Base-by-base conservation (phyloP, 495 filamentous ascomycete genomes). In the Aspergillus campestris region DNA sequence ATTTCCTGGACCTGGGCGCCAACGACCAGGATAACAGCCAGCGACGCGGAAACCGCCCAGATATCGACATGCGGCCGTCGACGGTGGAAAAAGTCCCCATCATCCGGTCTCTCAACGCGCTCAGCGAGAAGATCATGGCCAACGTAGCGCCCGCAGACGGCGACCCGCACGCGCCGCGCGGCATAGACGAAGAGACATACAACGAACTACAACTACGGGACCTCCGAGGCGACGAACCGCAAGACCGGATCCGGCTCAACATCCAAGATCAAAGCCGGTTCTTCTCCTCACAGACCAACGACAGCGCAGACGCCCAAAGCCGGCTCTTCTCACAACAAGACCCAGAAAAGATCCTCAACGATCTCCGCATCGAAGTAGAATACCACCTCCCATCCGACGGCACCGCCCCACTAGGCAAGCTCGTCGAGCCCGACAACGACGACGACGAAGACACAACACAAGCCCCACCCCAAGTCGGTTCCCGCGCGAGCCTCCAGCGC, bases 21-120 rank as follows among this genome's bases (percentile, higher is more conserved):
- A 98, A 98, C 58, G 92, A 97, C 64, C 85, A 86, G 57, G 87
- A 97, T 57, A 76, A 94, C 59, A 86, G 77, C 51, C 79, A 84
- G 56, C 70, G 71, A 48, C 73, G 79, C 53, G 91, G 91, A 34
- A 97, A 97, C 59, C 72, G 80, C 37, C 85, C 87, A 31, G 91
- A 96, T 56, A 57, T 82, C 13, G 88, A 89, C 40, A 96, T 97
- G 91, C 75, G 86, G 36, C 87, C 88, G 1, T 72, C 69, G 3
- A 64, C 68, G 0, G 56, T 71, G 14, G 80, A 86, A 34, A 83
- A 81, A 55, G 80, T 83, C 6, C 86, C 86, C 0, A 90, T 95
- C 40, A 82, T 96, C 53, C 78, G 82, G 31, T 86, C 85, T 0
- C 66, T 97, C 38, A 98, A 98, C 60, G 83, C 70, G 42, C 70